Evolutionary conservation across 1,284 basidiomycete species (phyloP), one percentile per base, ranked within the genome.

Genomic region (Ganoderma resinaceum): DNA sequence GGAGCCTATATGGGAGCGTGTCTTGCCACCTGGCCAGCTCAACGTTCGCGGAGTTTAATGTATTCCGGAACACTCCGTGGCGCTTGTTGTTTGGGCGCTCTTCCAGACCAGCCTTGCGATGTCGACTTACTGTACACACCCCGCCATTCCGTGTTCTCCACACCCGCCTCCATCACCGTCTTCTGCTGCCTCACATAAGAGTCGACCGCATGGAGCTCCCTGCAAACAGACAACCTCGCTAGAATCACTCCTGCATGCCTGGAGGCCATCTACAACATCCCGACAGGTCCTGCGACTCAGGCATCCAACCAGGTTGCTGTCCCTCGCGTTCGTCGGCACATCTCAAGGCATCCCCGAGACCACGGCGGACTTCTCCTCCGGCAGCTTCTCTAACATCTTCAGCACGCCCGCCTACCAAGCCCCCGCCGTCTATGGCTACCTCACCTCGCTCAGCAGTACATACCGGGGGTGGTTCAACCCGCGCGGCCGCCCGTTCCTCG

Each of bases 271-370:
- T 91, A 90, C 77, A 86, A 85, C 16, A 80, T 80, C 20, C 73
- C 73, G 7, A 88, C 88, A 67, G 81, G 82, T 0, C 83, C 84
- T 5, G 74, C 76, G 3, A 80, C 85, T 3, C 80, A 83, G 5
- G 76, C 73, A n/a, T 78, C 72, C 29, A 89, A 87, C 75, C 83
- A 78, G 52, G 80, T 90, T 46, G 88, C 86, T 59, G 82, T 90
- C 63, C 84, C 84, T 26, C 88, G 88, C 89, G 12, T 75, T 88
- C n/a, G 89, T 91, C 26, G 89, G 89, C 20, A 87, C 85, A 16
- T 90, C 87, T 0, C 81, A 77, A 0, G 77, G 77, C 33, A 73
- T 85, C 0, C 86, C 88, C 20, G 89, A 90, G 78, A 82, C 84
- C 42, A 86, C 85, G 18, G 82, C 76, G 0, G 71, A 70, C 58